Percentiles rank a stretch among this genome's conserved stretches.
These are phyloP conservation scores for Ogataea siamensis DNA, from an alignment of 805 yeast genomes.

Conservation along the genomic window DNA sequence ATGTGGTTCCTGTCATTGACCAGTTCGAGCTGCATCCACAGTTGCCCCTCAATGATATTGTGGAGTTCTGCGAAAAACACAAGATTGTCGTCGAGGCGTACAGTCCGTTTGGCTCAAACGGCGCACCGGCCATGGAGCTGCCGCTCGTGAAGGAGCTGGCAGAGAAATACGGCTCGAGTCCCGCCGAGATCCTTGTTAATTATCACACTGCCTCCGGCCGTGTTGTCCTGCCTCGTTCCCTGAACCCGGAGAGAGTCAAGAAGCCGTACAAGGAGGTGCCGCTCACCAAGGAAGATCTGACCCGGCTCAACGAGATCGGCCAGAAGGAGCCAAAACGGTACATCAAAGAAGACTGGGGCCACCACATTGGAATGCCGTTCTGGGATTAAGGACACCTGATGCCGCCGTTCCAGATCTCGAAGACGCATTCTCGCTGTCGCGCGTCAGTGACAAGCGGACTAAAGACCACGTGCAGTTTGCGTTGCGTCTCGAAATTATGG, in stretches of 20 bases:
- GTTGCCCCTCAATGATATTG: slow-evolving; percentile 40
- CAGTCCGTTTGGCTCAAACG: slow-evolving; percentile 62
- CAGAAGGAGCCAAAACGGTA: slow-evolving; percentile 33
- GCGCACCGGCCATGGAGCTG: slow-evolving; percentile 60
- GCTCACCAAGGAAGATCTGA: slow-evolving; percentile 38
- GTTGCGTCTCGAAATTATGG: slow-evolving; percentile 33
- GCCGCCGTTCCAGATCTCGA: slow-evolving; percentile 40
- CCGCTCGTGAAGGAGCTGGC: slow-evolving; percentile 54
- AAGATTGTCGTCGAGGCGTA: slow-evolving; percentile 49
- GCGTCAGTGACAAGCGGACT: slow-evolving; percentile 27
- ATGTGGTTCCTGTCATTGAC: slow-evolving; percentile 50
- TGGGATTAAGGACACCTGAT: slow-evolving; percentile 31
- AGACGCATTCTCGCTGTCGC: slow-evolving; percentile 20
- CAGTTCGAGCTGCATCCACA: slow-evolving; percentile 55
- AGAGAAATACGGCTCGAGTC: slow-evolving; percentile 48
- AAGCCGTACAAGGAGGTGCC: slow-evolving; percentile 36
- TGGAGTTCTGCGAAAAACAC: slow-evolving; percentile 37
- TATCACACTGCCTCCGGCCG: slow-evolving; percentile 65
- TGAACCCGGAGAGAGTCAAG: slow-evolving; percentile 61
- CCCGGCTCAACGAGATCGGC: slow-evolving; percentile 31
- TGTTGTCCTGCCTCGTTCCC: slow-evolving; percentile 66
- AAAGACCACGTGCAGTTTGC: slow-evolving; percentile 31
- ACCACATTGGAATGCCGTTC: slow-evolving; percentile 33
- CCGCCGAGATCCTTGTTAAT: slow-evolving; percentile 58
- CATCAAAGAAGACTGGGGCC: slow-evolving; percentile 32